A percentile compares a stretch with the other conserved stretches of the same genome.
phyloP scores from a whole-genome alignment of 2,329 filamentous ascomycete genomes.

The Colletotrichum caudatum region DNA sequence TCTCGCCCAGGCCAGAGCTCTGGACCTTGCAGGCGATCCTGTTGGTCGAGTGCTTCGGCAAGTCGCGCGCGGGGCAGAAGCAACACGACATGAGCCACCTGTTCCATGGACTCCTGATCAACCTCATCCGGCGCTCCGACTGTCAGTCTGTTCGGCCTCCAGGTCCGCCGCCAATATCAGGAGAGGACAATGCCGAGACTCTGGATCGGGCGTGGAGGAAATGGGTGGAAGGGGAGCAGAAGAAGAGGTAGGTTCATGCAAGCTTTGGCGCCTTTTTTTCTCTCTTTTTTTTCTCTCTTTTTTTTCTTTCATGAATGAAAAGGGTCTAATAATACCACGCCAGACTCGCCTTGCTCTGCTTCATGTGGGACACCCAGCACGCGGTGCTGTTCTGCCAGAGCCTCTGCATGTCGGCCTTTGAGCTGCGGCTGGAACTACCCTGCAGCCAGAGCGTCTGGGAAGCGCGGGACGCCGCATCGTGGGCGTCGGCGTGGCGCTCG shows the following conservation, averaged over 20 bases:
- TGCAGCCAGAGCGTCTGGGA: conserved; percentile 69
- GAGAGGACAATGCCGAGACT: conserved; percentile 51
- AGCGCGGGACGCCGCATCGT: conserved; percentile 63
- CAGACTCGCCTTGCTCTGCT: conserved; percentile 68
- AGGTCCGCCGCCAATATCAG: conserved; percentile 42
- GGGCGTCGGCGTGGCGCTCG: conserved; percentile 56
- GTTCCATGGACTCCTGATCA: conserved; percentile 56
- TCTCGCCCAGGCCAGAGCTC: conserved; percentile 68
- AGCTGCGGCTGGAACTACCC: conserved; percentile 68
- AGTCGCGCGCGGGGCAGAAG: conserved; percentile 71
- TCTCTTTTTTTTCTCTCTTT: no score
- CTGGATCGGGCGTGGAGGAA: conserved; percentile 62
- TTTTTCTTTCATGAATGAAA: background rate
- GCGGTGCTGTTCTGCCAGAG: conserved; percentile 75
- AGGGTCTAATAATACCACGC: conserved; percentile 3
- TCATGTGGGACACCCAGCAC: conserved; percentile 76
- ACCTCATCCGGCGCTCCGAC: conserved; percentile 53
- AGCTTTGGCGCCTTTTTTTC: rapidly evolving
- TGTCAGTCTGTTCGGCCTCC: conserved; percentile 51
- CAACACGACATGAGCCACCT: conserved; percentile 74
- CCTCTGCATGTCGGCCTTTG: conserved; percentile 74
- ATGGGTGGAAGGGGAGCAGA: conserved; percentile 69
- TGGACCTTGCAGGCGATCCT: conserved; percentile 73
- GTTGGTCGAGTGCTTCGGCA: conserved; percentile 73
- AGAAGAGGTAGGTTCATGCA: conserved; percentile 59